Evolutionary conservation across 2,329 filamentous ascomycete genomes (phyloP).

Genomic region (Acarospora socialis): DNA sequence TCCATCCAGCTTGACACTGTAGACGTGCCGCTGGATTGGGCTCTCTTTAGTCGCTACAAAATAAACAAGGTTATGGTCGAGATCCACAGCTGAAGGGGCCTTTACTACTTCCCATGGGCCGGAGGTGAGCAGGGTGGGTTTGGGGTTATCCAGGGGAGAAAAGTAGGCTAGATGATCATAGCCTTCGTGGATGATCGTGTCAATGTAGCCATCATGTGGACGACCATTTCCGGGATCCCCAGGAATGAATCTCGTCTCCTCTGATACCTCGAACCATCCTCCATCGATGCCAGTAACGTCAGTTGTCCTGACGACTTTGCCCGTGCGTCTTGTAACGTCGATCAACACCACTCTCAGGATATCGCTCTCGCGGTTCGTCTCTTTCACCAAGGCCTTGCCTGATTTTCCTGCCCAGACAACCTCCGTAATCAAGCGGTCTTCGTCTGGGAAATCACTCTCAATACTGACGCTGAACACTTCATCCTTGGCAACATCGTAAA

Average conservation of each 20-base stretch:
- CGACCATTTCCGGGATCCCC: constrained; percentile 65
- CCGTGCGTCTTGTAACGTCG: constrained; percentile 58
- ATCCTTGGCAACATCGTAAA: constrained; percentile 68
- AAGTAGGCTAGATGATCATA: constrained; percentile 92
- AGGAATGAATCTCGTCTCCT: constrained; percentile 73
- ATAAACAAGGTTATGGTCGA: constrained; percentile 77
- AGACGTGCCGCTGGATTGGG: constrained; percentile 80
- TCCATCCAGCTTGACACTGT: constrained; percentile 75
- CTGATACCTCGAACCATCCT: constrained; percentile 92
- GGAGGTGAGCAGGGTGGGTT: constrained; percentile 74
- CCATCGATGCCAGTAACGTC: constrained; percentile 78
- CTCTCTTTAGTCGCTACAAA: constrained; percentile 78
- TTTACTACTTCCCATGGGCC: constrained; percentile 86
- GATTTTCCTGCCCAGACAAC: constrained; percentile 70
- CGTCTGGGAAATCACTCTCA: constrained; percentile 60
- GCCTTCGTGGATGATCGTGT: constrained; percentile 72
- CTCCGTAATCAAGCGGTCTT: constrained; percentile 82
- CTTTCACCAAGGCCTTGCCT: constrained; percentile 68
- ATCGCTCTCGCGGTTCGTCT: constrained; percentile 90
- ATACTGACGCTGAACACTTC: constrained; percentile 71
- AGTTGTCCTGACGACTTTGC: constrained; percentile 63
- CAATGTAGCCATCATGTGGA: constrained; percentile 76
- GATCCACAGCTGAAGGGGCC: constrained; percentile 70
- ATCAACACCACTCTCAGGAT: constrained; percentile 76
- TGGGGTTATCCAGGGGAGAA: constrained; percentile 64